phyloP scores from a whole-genome alignment of 805 yeast genomes.

The Vanderwaltozyma verrucispora region DNA sequence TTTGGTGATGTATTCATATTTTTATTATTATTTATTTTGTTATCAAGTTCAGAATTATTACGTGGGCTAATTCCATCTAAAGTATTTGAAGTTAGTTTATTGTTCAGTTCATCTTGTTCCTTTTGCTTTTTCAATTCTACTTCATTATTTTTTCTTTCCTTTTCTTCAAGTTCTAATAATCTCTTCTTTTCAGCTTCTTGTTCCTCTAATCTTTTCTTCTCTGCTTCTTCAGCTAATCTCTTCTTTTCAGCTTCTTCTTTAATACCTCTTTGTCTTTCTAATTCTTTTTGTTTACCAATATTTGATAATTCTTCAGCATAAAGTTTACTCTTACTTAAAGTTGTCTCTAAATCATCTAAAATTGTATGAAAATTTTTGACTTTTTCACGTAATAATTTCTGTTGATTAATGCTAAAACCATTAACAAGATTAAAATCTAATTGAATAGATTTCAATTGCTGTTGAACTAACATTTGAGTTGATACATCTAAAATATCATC shows the following conservation, averaged over 20 bases:
- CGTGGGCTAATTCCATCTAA: not conserved
- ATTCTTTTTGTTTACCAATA: slow-evolving; percentile 25
- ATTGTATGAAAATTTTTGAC: slow-evolving; percentile 22
- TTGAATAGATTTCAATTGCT: slow-evolving; percentile 27
- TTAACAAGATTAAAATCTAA: slow-evolving; percentile 17
- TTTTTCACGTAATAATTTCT: slow-evolving; percentile 18
- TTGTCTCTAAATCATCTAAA: slow-evolving; percentile 24
- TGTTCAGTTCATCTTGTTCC: too few species aligned
- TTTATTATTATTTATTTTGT: too few species aligned
- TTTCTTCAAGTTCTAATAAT: slow-evolving; percentile 6
- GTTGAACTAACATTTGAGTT: slow-evolving; percentile 28
- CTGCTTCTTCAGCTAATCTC: slow-evolving; percentile 6
- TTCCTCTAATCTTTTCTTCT: slow-evolving; percentile 2
- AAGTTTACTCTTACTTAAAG: slow-evolving; percentile 17
- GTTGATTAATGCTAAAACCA: slow-evolving; percentile 22
- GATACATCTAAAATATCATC: slow-evolving; percentile 26
- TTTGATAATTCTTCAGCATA: slow-evolving; percentile 22
- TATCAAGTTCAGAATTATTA: not conserved
- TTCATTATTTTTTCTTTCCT: slow-evolving; percentile 2
- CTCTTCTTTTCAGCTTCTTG: slow-evolving; percentile 3
- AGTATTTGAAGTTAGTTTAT: too few species aligned
- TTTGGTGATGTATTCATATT: not conserved
- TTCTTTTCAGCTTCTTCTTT: slow-evolving; percentile 20
- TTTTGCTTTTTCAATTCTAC: slow-evolving; percentile 7
- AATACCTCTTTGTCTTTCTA: slow-evolving; percentile 22